Percentiles rank a stretch among this genome's conserved stretches.
phyloP scores from a whole-genome alignment of 1,284 basidiomycete genomes.

The Heimioporus retisporus region DNA sequence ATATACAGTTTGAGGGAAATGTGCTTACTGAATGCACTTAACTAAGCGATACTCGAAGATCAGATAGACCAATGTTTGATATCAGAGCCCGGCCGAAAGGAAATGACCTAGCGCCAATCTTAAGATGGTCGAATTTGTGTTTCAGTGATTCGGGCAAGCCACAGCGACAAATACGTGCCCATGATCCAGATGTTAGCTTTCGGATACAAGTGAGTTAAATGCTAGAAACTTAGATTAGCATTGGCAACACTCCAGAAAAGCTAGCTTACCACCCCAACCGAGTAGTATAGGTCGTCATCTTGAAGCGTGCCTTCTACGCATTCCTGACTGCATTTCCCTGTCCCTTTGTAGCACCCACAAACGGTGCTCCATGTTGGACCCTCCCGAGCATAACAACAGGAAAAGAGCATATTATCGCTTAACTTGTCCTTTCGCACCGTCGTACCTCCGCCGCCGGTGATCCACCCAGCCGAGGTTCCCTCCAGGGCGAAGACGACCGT shows the following conservation, averaged over 20 bases:
- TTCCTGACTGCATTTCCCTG: constrained; percentile 74
- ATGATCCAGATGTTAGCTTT: constrained; percentile 76
- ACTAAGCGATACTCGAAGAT: no score
- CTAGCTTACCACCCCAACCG: constrained; percentile 66
- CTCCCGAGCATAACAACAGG: constrained; percentile 86
- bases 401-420: constrained; percentile 92
- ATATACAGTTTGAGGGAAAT: no score
- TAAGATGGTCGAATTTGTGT: no score
- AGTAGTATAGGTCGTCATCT: constrained; percentile 86
- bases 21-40: no score
- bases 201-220: constrained; percentile 79
- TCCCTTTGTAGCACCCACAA: constrained; percentile 83
- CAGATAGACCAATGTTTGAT: no score
- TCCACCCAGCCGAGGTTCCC: constrained; percentile 88
- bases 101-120: no score
- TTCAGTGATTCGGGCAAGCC: no score
- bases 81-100: no score
- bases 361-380: constrained; percentile 59
- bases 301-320: constrained; percentile 82
- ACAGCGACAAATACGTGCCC: constrained; percentile 40
- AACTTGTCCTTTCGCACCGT: constrained; percentile 79
- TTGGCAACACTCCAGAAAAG: neutral
- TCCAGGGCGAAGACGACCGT: constrained; percentile 94
- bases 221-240: constrained; percentile 47
- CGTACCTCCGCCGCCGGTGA: constrained; percentile 78